Evolutionary conservation across 805 yeast species (phyloP), one percentile per base, ranked within the genome.

Genomic region (Pichia occidentalis): DNA sequence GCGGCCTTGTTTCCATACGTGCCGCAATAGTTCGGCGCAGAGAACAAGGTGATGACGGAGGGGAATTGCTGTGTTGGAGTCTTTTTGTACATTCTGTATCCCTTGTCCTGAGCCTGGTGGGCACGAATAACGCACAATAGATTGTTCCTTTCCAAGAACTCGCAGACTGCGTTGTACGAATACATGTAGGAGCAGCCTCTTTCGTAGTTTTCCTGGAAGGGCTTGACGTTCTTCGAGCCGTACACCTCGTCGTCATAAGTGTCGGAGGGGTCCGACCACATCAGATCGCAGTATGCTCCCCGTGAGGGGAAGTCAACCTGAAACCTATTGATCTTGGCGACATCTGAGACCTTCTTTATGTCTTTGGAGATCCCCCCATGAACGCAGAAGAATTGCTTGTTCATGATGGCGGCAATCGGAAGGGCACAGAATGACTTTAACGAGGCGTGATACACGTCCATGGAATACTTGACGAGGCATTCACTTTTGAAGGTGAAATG

Each of bases 21-120:
- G 50, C 90, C 97, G 54, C 88, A 69, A 61, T 90, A 90, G 60
- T 90, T 90, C 5, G 97, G 98, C 0, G 97, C 97, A 34, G 94
- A 81, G 62, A 90, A 90, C 64, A 90, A 77, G 3, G 97, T 87
- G 58, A 90, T 73, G 26, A 90, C 70, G 6, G 90, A 76, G 2
- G 97, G 97, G 57, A 90, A 90, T 10, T 94, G 94, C 53, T 87
- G 78, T 4, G 83, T 70, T 44, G 75, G 73, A 2, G 95, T 85
- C 48, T 85, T 76, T 51, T 80, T 82, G 63, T 90, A 90, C 85
- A 92, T 92, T 56, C 96, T 68, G 61, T 88, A 90, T 25, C 98
- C 98, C 8, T 92, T 88, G 60, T 90, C 97, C 61, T 90, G 98
- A 1, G 97, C 97, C 63, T 90, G 97, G 59, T 90, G 98, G 1